Percentiles rank a stretch among this genome's conserved stretches.
phyloP scores from a whole-genome alignment of 2,329 filamentous ascomycete genomes.

The Parascedosporium putredinis region DNA sequence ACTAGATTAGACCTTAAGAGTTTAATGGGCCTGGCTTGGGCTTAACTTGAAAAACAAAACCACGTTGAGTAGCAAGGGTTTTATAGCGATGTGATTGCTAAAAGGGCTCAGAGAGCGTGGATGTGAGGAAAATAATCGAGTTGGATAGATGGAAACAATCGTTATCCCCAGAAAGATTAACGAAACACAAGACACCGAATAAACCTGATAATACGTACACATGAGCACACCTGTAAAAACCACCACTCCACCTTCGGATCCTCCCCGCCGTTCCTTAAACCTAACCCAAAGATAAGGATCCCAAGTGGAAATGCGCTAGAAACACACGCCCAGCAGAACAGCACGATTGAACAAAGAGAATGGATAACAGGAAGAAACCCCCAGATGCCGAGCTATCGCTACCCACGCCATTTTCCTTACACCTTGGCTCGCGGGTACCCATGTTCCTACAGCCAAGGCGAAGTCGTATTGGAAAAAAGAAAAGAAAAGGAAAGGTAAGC shows the following conservation, averaged over 20 bases:
- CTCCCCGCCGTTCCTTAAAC: neutral
- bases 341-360: neutral
- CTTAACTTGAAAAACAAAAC: too few relatives aligned
- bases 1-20: too few relatives aligned
- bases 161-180: neutral
- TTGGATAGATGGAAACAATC: neutral
- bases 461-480: neutral
- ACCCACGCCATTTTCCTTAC: conserved; percentile 2
- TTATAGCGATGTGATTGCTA: too few relatives aligned
- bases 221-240: conserved; percentile 1
- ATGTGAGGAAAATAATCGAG: neutral
- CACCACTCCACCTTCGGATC: neutral
- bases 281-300: conserved; percentile 1
- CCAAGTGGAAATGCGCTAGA: neutral
- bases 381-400: conserved; percentile 2
- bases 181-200: neutral
- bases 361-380: conserved; percentile 10
- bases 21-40: too few relatives aligned
- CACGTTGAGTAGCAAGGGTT: too few relatives aligned
- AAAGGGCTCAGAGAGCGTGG: neutral
- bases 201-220: conserved; percentile 4
- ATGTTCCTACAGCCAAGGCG: neutral
- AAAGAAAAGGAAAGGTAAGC: too few relatives aligned
- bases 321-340: conserved; percentile 6
- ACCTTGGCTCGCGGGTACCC: neutral